These are phyloP conservation scores for Evansstolkia leycettana DNA, from an alignment of 495 filamentous ascomycete genomes.

Conservation along the genomic window DNA sequence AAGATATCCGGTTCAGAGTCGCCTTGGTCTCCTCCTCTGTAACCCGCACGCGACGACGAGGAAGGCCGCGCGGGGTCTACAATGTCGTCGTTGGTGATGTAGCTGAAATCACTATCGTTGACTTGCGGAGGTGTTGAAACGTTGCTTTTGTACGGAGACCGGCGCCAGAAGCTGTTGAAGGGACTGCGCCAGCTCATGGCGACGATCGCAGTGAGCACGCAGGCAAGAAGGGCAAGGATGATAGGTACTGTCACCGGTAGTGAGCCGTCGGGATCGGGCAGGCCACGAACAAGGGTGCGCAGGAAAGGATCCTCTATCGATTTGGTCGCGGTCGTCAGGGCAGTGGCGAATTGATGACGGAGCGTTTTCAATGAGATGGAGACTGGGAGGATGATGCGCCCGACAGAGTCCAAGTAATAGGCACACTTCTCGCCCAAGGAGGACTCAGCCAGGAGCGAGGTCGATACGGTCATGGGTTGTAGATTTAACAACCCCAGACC, in stretches of 20 bases:
- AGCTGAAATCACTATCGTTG: conserved; percentile 67
- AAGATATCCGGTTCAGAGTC: conserved; percentile 62
- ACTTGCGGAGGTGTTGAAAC: conserved; percentile 38
- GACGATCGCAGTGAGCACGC: conserved; percentile 33
- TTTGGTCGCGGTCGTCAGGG: conserved; percentile 21
- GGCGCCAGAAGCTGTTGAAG: conserved; percentile 34
- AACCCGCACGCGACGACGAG: conserved; percentile 10
- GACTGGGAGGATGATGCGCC: conserved; percentile 41
- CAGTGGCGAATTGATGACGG: conserved; percentile 22
- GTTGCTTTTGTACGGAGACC: conserved; percentile 40
- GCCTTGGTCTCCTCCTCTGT: conserved; percentile 19
- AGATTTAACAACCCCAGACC: too few species aligned
- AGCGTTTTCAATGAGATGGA: conserved; percentile 32
- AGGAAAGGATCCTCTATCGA: conserved; percentile 21
- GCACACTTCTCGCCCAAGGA: conserved; percentile 35
- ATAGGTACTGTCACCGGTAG: conserved; percentile 4
- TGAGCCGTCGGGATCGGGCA: neutral
- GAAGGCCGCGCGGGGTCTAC: too few species aligned
- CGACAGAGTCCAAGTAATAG: conserved; percentile 40
- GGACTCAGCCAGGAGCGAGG: conserved; percentile 34
- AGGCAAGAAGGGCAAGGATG: conserved; percentile 35
- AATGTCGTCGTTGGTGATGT: conserved; percentile 64
- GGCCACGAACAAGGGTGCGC: conserved; percentile 7
- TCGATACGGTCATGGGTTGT: conserved; percentile 25
- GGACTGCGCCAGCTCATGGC: conserved; percentile 58